Evolutionary conservation across 202 grass and related monocot species (phyloP), one percentile per base, ranked within the genome.

Genomic region (Bolboschoenoplectus hybrid): DNA sequence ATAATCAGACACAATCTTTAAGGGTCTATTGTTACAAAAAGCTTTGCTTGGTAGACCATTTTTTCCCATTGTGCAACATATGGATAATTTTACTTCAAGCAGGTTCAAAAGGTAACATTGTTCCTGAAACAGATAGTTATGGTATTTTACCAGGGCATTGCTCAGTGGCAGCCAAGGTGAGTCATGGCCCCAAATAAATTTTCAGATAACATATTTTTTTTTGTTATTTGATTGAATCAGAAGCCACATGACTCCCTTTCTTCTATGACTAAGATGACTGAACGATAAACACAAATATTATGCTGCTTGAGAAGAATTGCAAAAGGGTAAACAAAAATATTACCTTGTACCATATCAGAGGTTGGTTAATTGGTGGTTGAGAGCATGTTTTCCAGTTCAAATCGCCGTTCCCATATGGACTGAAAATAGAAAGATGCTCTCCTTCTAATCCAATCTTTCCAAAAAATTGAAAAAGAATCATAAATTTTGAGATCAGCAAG

Each of bases 321-420:
- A 4, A 79, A 58, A 9, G 5, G 8, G 17, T 14, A 79, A 17
- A 79, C 47, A 47, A 72, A 76, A 85, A 7, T 10, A 49, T 69
- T 96, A 98, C 97, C 97, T 98, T 98, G 80, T 98, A 98, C 97
- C 97, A 98, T 72, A 82, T 98, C 74, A 98, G 83, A 87, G 92
- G 89, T 82, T 96, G 92, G 51, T 90, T 86, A 85, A 85, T 98
- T 53, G 93, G 92, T 56, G 90, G 97, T 12, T 96, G 89, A 9
- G 85, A 78, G 80, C 40, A 76, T 66, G 86, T 46, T 12, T 75
- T 89, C 97, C 97, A 98, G 80, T 81, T 87, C 20, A 78, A 26
- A 87, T 92, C 87, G 35, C 81, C 87, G 10, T 78, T 83, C 34
- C 83, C 64, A 63, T 90, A 81, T 35, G 89, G 82, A 52, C 88